Base-by-base conservation (phyloP, 257 asterid genomes). In the Anisodus acutangulus region DNA sequence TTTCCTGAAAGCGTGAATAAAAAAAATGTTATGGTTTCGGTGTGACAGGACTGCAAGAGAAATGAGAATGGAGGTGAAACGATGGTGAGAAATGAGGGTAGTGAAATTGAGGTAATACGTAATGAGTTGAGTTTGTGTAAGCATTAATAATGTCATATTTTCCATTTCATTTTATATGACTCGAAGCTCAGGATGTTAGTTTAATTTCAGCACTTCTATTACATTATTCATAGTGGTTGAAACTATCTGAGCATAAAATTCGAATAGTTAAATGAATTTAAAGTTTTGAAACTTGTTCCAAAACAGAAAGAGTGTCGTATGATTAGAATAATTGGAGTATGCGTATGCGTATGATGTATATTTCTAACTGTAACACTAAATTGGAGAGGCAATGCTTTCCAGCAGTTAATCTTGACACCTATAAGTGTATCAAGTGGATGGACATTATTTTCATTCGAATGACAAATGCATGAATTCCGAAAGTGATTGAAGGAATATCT, bases 31-130 rank as follows among this genome's bases (percentile, higher is more conserved):
- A 37, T 16, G 54, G 4, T 69, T 78, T 54, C 4, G 82, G 82
- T 78, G 82, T 78, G 82, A 78, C 66, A 78, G 82, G 82, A 53
- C 82, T 78, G 22, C 63, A 78, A 31, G 3, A 78, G 64, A 78
- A 22, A 51, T 9, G 47, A 26, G 64, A 53, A 51, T 78, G 49
- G 64, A 78, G 64, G 49, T 78, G 82, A 13, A 53, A 8, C 26
- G 26, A 13, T n/a, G 64, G 64, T 31, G 66, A 78, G 64, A 78
- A 53, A 78, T 3, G 82, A 78, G 22, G 82, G 31, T 13, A 53
- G 49, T 35, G 82, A 78, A 78, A 31, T 54, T 53, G 82, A 78
- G 82, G 82, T 78, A 78, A 26, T 31, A 31, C 6, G 8, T 53
- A 53, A 78, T 0, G 16, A 31, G 49, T 51, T 53, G 64, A 53